Percentiles rank a stretch among this genome's conserved stretches.
Evolutionary conservation across 805 yeast species (phyloP).

Genomic region (Helenozyma baotianmanensis): DNA sequence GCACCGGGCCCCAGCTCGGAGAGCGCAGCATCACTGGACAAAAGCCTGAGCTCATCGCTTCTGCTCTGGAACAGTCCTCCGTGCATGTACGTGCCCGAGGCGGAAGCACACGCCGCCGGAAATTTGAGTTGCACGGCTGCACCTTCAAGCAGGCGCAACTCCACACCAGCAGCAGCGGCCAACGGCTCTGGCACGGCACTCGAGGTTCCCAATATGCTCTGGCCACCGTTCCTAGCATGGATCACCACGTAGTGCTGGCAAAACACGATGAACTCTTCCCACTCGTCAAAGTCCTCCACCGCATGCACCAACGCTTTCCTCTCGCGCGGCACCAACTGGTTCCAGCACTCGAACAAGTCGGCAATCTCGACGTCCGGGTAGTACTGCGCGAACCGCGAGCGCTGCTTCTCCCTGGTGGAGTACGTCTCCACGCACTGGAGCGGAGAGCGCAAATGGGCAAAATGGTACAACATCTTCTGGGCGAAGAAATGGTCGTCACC

Average conservation of each 20-base stretch:
- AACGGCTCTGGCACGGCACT: no score
- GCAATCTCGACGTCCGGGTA: slow-evolving; percentile 46
- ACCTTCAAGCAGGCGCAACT: background rate
- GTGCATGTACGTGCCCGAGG: slow-evolving; percentile 22
- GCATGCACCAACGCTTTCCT: slow-evolving; percentile 37
- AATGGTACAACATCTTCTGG: slow-evolving; percentile 69
- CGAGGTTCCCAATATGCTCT: background rate
- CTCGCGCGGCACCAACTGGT: slow-evolving; percentile 31
- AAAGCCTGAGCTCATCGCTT: slow-evolving; percentile 5
- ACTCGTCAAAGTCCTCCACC: slow-evolving; percentile 74
- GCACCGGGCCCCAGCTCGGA: slow-evolving; percentile 22
- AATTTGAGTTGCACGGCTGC: slow-evolving; percentile 36
- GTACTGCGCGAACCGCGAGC: slow-evolving; percentile 45
- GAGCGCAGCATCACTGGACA: background rate
- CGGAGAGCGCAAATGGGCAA: slow-evolving; percentile 61
- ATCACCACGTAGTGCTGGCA: slow-evolving; percentile 70
- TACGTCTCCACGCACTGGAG: slow-evolving; percentile 59
- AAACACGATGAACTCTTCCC: slow-evolving; percentile 75
- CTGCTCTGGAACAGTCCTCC: slow-evolving; percentile 41
- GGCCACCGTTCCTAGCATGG: slow-evolving; percentile 50
- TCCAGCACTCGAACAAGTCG: slow-evolving; percentile 61
- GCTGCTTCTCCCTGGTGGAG: slow-evolving; percentile 48
- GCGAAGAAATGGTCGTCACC: slow-evolving; percentile 66
- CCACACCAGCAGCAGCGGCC: background rate
- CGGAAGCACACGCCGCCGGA: slow-evolving; percentile 29